phyloP scores from a whole-genome alignment of 2,329 filamentous ascomycete species.

The Diaporthe ampelina region DNA sequence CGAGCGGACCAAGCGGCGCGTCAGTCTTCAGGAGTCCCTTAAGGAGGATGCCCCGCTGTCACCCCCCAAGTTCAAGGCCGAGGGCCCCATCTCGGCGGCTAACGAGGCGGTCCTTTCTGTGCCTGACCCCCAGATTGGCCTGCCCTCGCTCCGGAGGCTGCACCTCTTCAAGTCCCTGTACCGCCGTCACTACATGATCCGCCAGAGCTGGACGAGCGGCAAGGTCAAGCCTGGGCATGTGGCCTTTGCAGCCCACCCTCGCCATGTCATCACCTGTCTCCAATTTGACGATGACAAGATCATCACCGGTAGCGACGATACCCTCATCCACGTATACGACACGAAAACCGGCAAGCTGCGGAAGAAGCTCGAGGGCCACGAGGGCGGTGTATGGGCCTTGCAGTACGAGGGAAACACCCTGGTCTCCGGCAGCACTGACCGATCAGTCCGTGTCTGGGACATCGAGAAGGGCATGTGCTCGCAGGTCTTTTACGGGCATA shows the following conservation, averaged over 20 bases:
- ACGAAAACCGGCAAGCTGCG: constrained; percentile 92
- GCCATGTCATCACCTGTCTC: constrained; percentile 96
- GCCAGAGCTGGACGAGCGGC: constrained; percentile 91
- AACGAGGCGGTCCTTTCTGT: constrained; percentile 87
- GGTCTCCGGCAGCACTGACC: constrained; percentile 95
- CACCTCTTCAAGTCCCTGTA: constrained; percentile 98
- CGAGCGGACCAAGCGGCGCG: constrained; percentile 68
- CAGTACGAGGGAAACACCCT: constrained; percentile 96
- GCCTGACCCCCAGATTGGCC: constrained; percentile 83
- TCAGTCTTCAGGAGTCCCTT: constrained; percentile 61
- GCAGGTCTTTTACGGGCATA: constrained; percentile 97
- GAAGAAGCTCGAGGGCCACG: constrained; percentile 89
- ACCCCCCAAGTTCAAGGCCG: constrained; percentile 70
- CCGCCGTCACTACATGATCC: constrained; percentile 90
- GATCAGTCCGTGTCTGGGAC: constrained; percentile 99
- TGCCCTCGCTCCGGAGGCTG: constrained; percentile 83
- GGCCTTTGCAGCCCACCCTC: constrained; percentile 95
- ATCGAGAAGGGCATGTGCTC: constrained; percentile 93
- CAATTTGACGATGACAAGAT: constrained; percentile 99
- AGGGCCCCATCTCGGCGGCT: constrained; percentile 89
- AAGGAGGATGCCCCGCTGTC: constrained; percentile 58
- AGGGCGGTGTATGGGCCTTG: constrained; percentile 97
- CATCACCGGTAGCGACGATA: constrained; percentile 96
- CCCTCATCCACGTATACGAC: constrained; percentile 97
- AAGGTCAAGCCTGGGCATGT: constrained; percentile 89